Evolutionary conservation across 2,329 filamentous ascomycete genomes (phyloP).

Genomic region (Arthrobotrys megalospora): DNA sequence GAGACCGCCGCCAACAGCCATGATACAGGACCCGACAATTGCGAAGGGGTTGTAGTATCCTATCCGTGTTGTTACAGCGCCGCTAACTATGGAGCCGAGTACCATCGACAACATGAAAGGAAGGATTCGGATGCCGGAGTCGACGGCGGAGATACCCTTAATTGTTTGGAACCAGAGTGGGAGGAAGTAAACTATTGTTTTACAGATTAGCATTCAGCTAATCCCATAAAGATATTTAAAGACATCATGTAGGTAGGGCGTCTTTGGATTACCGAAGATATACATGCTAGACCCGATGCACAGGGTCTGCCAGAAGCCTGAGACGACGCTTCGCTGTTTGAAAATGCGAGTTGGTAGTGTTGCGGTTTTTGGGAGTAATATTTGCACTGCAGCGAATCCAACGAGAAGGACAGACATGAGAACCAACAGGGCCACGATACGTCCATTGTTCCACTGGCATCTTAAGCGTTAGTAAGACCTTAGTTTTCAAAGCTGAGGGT

Average conservation of each 20-base stretch:
- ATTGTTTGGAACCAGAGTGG: slow-evolving; percentile 74
- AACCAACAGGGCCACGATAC: slow-evolving; percentile 72
- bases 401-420: slow-evolving; percentile 70
- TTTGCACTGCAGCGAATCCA: slow-evolving; percentile 72
- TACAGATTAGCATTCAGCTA: slow-evolving; percentile 67
- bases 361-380: slow-evolving; percentile 68
- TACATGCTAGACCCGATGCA: slow-evolving; percentile 70
- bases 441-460: slow-evolving; percentile 72
- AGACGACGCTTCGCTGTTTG: slow-evolving; percentile 72
- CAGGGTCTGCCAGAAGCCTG: slow-evolving; percentile 70
- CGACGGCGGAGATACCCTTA: slow-evolving; percentile 71
- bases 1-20: slow-evolving; percentile 72
- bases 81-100: slow-evolving; percentile 70
- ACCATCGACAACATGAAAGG: slow-evolving; percentile 73
- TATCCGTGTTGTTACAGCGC: slow-evolving; percentile 70
- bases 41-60: slow-evolving; percentile 76
- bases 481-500: not conserved
- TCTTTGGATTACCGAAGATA: slow-evolving; percentile 21
- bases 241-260: not conserved
- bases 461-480: slow-evolving; percentile 64
- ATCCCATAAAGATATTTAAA: no score
- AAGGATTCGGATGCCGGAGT: slow-evolving; percentile 73
- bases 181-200: slow-evolving; percentile 71
- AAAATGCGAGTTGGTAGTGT: slow-evolving; percentile 74
- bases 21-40: slow-evolving; percentile 70